These are phyloP conservation scores for Metarhizium brunneum DNA, from an alignment of 2,329 filamentous ascomycete species.

Conservation along the genomic window DNA sequence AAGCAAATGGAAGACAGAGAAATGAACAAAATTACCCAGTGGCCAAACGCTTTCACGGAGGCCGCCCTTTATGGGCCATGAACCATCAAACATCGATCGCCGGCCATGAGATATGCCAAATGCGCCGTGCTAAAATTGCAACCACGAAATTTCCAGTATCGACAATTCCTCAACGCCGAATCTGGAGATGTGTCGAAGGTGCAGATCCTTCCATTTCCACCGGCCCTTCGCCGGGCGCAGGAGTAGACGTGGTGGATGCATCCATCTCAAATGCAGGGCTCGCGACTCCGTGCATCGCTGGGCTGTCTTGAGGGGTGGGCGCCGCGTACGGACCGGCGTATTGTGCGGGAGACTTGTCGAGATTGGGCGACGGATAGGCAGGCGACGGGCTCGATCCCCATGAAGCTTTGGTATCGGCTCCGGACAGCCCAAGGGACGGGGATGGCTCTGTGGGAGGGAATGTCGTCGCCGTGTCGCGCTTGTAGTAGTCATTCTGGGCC, in stretches of 20 bases:
- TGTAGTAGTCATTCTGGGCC: conserved; percentile 8
- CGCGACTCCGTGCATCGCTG: not conserved
- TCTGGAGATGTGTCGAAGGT: not conserved
- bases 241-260: conserved; percentile 1
- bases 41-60: not conserved
- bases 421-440: conserved; percentile 3
- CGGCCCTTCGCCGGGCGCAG: not conserved
- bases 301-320: not conserved
- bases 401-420: conserved; percentile 9
- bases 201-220: conserved; percentile 9
- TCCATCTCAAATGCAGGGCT: conserved; percentile 11
- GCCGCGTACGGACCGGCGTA: not conserved
- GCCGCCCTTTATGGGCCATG: not conserved
- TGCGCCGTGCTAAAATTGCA: not conserved
- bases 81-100: not conserved
- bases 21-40: not conserved
- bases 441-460: conserved; percentile 15
- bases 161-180: not conserved
- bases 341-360: not conserved
- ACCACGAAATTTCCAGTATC: not conserved
- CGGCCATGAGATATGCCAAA: not conserved
- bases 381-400: conserved; percentile 6
- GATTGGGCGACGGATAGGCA: not conserved
- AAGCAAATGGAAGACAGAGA: not conserved
- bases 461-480: conserved; percentile 10